Percentiles rank a stretch among this genome's conserved stretches.
phyloP scores from a whole-genome alignment of 176 grass and related monocot species.

The Oryza glaberrima region DNA sequence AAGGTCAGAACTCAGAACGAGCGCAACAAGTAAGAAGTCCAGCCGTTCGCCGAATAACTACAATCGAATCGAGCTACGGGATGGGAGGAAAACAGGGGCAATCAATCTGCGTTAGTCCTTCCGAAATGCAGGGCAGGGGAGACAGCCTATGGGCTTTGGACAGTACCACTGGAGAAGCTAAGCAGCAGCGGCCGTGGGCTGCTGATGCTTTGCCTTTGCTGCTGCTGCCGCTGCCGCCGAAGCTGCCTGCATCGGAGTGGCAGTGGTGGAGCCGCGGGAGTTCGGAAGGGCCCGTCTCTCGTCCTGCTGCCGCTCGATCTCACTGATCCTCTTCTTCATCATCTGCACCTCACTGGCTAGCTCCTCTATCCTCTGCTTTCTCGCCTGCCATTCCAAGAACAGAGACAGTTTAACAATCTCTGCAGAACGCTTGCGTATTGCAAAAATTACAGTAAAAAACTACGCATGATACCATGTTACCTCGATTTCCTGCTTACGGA shows the following conservation, averaged over 20 bases:
- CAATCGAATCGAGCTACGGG: constrained; percentile 21
- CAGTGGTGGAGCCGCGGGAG: constrained; percentile 38
- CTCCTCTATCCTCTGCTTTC: constrained; percentile 66
- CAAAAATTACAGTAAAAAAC: not conserved
- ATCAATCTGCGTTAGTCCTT: constrained; percentile 19
- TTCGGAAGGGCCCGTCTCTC: constrained; percentile 38
- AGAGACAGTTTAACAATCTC: not conserved
- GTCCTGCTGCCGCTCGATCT: constrained; percentile 60
- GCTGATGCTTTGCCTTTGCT: constrained; percentile 21
- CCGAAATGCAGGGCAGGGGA: constrained; percentile 14
- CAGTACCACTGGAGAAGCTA: constrained; percentile 34
- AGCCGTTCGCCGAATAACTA: not conserved
- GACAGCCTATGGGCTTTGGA: not conserved
- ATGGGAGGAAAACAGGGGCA: constrained; percentile 17
- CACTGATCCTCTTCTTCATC: constrained; percentile 59
- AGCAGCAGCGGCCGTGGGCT: constrained; percentile 25
- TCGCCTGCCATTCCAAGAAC: constrained; percentile 46
- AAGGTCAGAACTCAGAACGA: not conserved
- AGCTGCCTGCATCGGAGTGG: constrained; percentile 10
- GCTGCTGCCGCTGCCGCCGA: not conserved
- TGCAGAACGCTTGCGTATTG: not conserved
- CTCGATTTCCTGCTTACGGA: constrained; percentile 68
- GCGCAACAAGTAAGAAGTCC: not conserved
- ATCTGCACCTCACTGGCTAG: constrained; percentile 55
- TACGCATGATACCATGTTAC: constrained; percentile 37